Base-by-base conservation (phyloP, 805 yeast species). In the Saccharomyces kudriavzevii region DNA sequence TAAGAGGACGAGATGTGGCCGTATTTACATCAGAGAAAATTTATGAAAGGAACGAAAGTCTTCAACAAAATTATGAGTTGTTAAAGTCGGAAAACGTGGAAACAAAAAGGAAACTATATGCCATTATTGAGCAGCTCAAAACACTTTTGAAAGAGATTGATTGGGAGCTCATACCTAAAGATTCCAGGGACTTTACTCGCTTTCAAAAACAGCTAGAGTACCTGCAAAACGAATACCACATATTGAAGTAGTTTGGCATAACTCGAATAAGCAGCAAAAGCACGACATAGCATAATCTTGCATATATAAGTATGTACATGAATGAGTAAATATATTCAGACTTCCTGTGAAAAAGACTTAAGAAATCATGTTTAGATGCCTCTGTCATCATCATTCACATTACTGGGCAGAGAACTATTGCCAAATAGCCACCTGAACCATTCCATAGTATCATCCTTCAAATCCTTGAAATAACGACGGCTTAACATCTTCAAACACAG, bases 11-110 rank as follows among this genome's bases (percentile, higher is more conserved):
- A 24, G 60, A 56, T 43, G 54, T 58, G 10, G 58, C 58, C 13
- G 59, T 55, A 31, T 65, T 62, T 40, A 45, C 62, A 6, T 57
- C 58, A 40, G 63, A 60, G 27, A 62, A 54, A 22, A 54, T 67
- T 40, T 57, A 60, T 2, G 40, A 55, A n/a, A 60, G 60, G 25
- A 51, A 54, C 13, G 46, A 51, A 8, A 54, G 49, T 11, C 49
- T 66, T 4, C 49, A 56, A 11, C 40, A 53, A 11, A 64, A 55
- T 48, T 50, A 51, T 1, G 31, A 56, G 24, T 40, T 31, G 1
- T 52, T 66, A 29, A 49, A 50, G 17, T 17, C 24, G 20, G 48
- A 57, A 8, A 53, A 53, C 6, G 46, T 27, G 6, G 31, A 52
- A 1, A 58, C 64, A 5, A 43, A 54, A n/a, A 51, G 49, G 14